Evolutionary conservation across 768 basidiomycete species (phyloP), one percentile per base, ranked within the genome.

Genomic region (Suillus sp.): DNA sequence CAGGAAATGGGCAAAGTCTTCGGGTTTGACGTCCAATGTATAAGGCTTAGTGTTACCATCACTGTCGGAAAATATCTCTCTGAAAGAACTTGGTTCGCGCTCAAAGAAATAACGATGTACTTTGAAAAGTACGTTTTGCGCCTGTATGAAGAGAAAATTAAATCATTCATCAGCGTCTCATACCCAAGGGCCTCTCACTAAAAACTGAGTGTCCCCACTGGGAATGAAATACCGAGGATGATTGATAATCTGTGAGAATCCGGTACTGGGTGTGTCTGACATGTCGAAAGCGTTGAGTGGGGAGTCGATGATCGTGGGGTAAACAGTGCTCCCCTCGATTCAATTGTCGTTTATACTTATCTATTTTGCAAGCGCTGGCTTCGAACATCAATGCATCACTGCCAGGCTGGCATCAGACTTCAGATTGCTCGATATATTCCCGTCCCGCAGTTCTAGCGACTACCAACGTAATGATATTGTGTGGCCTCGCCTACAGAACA

Each of bases 181-280:
- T 25, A 32, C n/a, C 1, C 55, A 62, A n/a, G 32, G 42, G 38
- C n/a, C 22, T 70, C 83, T 60, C 65, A 88, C 88, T 32, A 85
- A 59, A 62, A 89, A 81, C 3, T 77, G 78, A 0, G 88, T 66
- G 66, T 88, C 87, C 0, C 83, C 89, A 0, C 81, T 82, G 0
- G 75, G 71, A 13, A 90, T 69, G 59, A 86, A 89, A 63, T 84
- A 90, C 0, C 79, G 70, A 0, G 70, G 65, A 45, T 78, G 71
- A 25, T 65, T 63, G 38, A 62, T 66, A 42, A 77, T 65, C 1
- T 72, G 34, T 0, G 54, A 60, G 0, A 79, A 62, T 0, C 72
- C 68, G 2, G 10, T 11, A 0, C 25, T 34, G 14, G 43, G 14
- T 10, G 56, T 20, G 1, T 9, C 10, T 11, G 56, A 27, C 56